These are phyloP conservation scores for Neurospora sublineolata DNA, from an alignment of 495 filamentous ascomycete species.

Conservation along the genomic window DNA sequence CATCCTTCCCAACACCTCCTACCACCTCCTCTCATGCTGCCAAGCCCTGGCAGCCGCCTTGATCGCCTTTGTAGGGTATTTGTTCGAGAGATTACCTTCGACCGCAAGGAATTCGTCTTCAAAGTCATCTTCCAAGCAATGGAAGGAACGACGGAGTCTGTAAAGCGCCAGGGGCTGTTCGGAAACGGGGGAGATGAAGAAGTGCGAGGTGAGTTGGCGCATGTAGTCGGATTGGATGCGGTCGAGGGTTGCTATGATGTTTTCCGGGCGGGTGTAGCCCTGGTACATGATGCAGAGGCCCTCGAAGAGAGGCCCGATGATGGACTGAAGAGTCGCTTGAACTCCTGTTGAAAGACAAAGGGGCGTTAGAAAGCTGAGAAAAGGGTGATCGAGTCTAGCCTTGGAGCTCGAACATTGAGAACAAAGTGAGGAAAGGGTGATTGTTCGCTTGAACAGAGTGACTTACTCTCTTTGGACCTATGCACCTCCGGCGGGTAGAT, in stretches of 20 bases:
- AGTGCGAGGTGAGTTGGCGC: not conserved
- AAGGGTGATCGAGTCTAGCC: too few relatives aligned
- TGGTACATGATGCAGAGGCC: not conserved
- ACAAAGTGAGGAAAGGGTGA: rapidly evolving
- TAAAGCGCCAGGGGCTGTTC: not conserved
- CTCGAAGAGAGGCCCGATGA: not conserved
- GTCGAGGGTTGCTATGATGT: not conserved
- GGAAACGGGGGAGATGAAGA: not conserved
- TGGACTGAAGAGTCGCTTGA: not conserved
- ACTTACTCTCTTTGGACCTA: not conserved
- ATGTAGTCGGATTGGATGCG: not conserved
- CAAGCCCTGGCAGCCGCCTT: not conserved
- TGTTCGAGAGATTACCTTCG: not conserved
- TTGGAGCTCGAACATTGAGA: not conserved
- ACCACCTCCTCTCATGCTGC: not conserved
- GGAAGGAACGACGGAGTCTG: not conserved
- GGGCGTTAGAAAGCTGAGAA: not conserved
- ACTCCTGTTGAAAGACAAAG: not conserved
- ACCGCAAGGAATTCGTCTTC: not conserved
- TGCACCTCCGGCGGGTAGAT: not conserved
- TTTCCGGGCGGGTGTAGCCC: not conserved
- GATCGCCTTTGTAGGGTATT: not conserved
- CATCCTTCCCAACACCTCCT: not conserved
- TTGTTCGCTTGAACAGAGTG: not conserved
- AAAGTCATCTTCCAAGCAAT: not conserved